Evolutionary conservation across 768 basidiomycete genomes (phyloP).

Genomic region (Pisolithus sp.): DNA sequence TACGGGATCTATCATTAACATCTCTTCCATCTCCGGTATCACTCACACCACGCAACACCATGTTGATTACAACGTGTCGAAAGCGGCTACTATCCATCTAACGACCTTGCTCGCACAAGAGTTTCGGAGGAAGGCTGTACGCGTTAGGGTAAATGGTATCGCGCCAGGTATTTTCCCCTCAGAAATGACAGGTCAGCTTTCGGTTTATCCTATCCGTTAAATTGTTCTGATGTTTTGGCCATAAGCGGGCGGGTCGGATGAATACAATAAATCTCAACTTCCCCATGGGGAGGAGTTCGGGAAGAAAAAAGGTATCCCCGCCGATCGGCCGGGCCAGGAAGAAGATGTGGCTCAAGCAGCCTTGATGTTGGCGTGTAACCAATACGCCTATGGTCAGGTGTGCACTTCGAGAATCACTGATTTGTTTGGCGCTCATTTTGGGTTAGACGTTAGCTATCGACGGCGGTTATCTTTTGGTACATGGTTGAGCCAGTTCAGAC

Average conservation of each 20-base stretch:
- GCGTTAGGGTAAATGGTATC: constrained; percentile 31
- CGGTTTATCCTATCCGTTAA: not conserved
- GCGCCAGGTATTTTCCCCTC: constrained; percentile 32
- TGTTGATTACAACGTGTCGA: constrained; percentile 40
- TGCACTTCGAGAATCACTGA: not conserved
- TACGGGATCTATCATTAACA: constrained; percentile 36
- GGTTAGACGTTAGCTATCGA: not conserved
- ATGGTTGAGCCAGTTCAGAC: not conserved
- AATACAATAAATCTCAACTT: constrained; percentile 28
- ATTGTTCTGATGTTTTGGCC: not conserved
- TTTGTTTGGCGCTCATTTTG: not conserved
- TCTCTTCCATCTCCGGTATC: constrained; percentile 37
- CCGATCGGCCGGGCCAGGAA: constrained; percentile 28
- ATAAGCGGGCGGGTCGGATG: constrained; percentile 17
- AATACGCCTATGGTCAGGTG: constrained; percentile 33
- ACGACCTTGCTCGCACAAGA: constrained; percentile 32
- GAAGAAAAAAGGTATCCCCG: constrained; percentile 30
- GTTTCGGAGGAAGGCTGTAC: constrained; percentile 22
- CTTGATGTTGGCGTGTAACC: constrained; percentile 26
- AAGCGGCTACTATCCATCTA: constrained; percentile 32
- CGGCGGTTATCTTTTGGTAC: not conserved
- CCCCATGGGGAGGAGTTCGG: constrained; percentile 21
- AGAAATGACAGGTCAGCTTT: constrained; percentile 24
- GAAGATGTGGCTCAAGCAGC: constrained; percentile 31
- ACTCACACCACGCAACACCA: constrained; percentile 36